Percentiles rank a stretch among this genome's conserved stretches.
Evolutionary conservation across 176 grass and related monocot species (phyloP).

Genomic region (Chloris gayana): DNA sequence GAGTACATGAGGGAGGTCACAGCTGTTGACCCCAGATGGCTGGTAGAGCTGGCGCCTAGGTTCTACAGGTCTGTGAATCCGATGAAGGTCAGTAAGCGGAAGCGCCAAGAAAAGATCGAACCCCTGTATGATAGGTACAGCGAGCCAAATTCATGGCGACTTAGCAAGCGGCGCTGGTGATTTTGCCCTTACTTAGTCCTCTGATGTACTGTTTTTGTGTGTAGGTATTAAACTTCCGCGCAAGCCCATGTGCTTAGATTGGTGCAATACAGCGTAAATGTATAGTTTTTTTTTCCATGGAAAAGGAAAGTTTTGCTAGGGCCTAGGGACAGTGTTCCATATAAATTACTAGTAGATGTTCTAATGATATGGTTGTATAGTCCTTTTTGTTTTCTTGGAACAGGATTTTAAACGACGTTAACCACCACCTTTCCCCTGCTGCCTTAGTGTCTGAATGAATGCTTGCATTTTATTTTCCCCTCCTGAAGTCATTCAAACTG

Average conservation of each 20-base stretch:
- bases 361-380: not conserved
- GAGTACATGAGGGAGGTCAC: slow-evolving; percentile 57
- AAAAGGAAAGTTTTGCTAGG: not conserved
- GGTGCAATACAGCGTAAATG: not conserved
- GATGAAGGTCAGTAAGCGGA: slow-evolving; percentile 57
- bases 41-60: slow-evolving; percentile 54
- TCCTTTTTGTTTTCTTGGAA: not conserved
- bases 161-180: slow-evolving; percentile 66
- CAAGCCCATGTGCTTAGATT: not conserved
- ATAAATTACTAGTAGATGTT: not conserved
- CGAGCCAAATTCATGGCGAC: slow-evolving; percentile 60
- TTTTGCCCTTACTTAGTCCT: not conserved
- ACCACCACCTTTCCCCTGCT: not conserved
- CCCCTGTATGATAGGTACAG: slow-evolving; percentile 58
- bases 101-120: slow-evolving; percentile 70
- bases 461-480: not conserved
- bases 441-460: not conserved
- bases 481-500: not conserved
- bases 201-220: not conserved
- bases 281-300: not conserved
- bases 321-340: no score
- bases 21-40: slow-evolving; percentile 31
- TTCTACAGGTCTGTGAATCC: slow-evolving; percentile 57
- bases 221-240: slow-evolving; percentile 12
- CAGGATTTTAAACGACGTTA: not conserved